These are phyloP conservation scores for Apophysomyces sp. DNA, from an alignment of 371 early-diverging fungal genomes.

Conservation along the genomic window DNA sequence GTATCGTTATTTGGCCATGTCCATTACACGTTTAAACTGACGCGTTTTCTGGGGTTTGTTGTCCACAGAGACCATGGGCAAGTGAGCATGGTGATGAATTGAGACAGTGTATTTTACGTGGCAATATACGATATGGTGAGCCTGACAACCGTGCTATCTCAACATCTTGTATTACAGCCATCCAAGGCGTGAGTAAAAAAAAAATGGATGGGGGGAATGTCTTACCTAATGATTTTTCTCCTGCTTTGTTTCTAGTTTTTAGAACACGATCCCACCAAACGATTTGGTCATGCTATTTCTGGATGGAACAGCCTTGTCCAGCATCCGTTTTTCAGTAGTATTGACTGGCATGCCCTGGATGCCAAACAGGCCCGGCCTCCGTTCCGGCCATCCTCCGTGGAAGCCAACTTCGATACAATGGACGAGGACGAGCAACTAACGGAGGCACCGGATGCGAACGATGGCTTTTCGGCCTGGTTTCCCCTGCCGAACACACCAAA, in stretches of 20 bases:
- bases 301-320: constrained; percentile 32
- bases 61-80: constrained; percentile 46
- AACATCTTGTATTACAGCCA: constrained; percentile 49
- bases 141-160: constrained; percentile 35
- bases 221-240: background rate
- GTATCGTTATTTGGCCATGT: too few species aligned
- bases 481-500: constrained; percentile 65
- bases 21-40: too few species aligned
- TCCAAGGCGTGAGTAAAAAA: constrained; percentile 41
- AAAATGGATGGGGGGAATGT: too few species aligned
- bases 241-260: constrained; percentile 24
- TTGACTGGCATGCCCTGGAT: constrained; percentile 39
- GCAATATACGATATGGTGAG: constrained; percentile 39
- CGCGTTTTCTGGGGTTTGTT: too few species aligned
- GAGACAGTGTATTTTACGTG: constrained; percentile 40
- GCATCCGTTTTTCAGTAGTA: constrained; percentile 41
- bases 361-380: constrained; percentile 42
- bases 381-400: constrained; percentile 49
- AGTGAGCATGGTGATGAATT: constrained; percentile 41
- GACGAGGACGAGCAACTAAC: constrained; percentile 53
- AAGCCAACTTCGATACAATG: constrained; percentile 82
- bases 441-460: background rate
- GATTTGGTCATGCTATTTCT: constrained; percentile 38
- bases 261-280: constrained; percentile 30
- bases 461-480: constrained; percentile 25